Evolutionary conservation across 2,329 filamentous ascomycete genomes (phyloP).

Genomic region (Hypoxylon sp.): DNA sequence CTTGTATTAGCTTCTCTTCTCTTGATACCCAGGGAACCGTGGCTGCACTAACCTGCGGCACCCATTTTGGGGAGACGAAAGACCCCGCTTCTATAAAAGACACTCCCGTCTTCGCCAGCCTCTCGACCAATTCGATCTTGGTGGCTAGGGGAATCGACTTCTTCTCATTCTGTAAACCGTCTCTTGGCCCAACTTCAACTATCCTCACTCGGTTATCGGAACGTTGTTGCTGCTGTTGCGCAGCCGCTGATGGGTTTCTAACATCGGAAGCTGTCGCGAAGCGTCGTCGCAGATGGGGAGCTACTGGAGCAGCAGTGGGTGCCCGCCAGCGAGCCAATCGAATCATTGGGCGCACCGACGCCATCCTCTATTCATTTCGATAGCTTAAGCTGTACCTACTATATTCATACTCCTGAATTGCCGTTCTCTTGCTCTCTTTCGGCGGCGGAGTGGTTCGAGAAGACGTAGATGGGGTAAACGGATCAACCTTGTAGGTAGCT

Average conservation of each 20-base stretch:
- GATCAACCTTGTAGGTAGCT: conserved; percentile 17
- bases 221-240: conserved; percentile 28
- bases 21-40: too few species aligned
- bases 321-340: conserved; percentile 48
- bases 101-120: conserved; percentile 70
- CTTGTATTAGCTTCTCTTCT: conserved; percentile 30
- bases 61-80: conserved; percentile 76
- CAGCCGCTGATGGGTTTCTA: conserved; percentile 38
- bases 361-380: conserved; percentile 53
- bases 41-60: conserved; percentile 69
- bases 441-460: neutral
- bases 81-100: conserved; percentile 76
- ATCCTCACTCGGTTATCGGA: conserved; percentile 60
- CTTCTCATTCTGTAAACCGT: conserved; percentile 79
- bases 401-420: conserved; percentile 6
- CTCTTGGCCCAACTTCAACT: conserved; percentile 78
- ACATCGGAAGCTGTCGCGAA: conserved; percentile 55
- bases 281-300: conserved; percentile 45
- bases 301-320: conserved; percentile 23
- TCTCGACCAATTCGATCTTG: conserved; percentile 74
- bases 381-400: conserved; percentile 8
- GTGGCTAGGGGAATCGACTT: conserved; percentile 69
- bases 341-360: conserved; percentile 52
- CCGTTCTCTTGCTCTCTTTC: conserved; percentile 17
- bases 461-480: conserved; percentile 19